Conservation (phyloP, 192 early-diverging fungal species). For the Umbelopsis ramanniana region DNA sequence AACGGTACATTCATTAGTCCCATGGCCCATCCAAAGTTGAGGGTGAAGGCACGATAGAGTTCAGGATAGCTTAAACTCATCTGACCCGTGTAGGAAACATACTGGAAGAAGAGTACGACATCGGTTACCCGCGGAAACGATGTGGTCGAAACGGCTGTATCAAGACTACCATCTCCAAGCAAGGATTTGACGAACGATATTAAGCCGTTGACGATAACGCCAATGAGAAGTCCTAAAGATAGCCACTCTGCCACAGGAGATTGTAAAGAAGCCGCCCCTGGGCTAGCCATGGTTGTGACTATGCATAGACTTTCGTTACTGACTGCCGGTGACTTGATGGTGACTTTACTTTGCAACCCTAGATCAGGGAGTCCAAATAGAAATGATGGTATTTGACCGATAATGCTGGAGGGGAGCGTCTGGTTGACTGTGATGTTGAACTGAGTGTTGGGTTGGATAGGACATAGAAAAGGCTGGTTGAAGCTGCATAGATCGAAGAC, state of each 20-base stretch:
- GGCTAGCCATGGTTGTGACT: conserved; percentile 8
- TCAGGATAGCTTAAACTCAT: conserved; percentile 19
- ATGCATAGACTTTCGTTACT: conserved; percentile 10
- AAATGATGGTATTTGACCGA: conserved; percentile 5
- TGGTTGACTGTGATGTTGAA: conserved; percentile 19
- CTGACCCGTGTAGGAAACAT: conserved; percentile 14
- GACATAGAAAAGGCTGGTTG: conserved; percentile 7
- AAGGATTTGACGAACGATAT: conserved; percentile 2
- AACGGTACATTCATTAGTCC: conserved; percentile 6
- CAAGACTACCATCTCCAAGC: not conserved
- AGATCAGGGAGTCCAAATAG: conserved; percentile 23
- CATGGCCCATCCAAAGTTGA: conserved; percentile 26
- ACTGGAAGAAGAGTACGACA: conserved; percentile 13
- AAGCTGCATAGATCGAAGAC: conserved; percentile 7
- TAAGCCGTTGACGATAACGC: not conserved
- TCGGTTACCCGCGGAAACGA: conserved; percentile 11
- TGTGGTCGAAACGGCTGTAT: not conserved
- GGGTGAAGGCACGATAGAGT: conserved; percentile 8
- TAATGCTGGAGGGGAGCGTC: not conserved
- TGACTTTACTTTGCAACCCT: conserved; percentile 10
- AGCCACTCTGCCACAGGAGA: not conserved
- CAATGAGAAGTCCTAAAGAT: not conserved
- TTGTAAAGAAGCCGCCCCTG: not conserved
- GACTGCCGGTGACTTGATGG: not conserved
- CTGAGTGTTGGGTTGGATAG: conserved; percentile 13